Conservation (phyloP, 2,329 filamentous ascomycete species). For the Verticillium dahliae region DNA sequence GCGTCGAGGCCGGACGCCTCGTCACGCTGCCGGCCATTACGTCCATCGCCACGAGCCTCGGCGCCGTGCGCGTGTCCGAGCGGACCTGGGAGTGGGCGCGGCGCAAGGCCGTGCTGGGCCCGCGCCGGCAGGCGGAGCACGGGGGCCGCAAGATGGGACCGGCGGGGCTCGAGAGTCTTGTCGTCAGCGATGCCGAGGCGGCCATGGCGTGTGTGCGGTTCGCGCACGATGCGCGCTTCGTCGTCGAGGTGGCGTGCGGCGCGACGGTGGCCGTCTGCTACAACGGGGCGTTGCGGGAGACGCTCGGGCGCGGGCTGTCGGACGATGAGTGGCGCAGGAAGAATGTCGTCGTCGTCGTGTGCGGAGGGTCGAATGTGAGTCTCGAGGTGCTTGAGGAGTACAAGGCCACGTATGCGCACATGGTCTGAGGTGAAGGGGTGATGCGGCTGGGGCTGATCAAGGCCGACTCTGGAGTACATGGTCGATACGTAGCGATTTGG, state of each 20-base stretch:
- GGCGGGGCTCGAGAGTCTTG: slow-evolving; percentile 44
- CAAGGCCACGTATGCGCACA: slow-evolving; percentile 34
- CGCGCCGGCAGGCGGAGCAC: neutral
- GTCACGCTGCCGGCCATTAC: slow-evolving; percentile 66
- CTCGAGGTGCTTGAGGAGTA: slow-evolving; percentile 55
- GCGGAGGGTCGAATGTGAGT: slow-evolving; percentile 67
- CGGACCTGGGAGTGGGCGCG: slow-evolving; percentile 60
- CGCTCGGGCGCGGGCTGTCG: slow-evolving; percentile 45
- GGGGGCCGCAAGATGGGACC: neutral
- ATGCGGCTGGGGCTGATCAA: neutral
- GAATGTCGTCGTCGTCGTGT: slow-evolving; percentile 79
- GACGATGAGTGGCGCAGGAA: slow-evolving; percentile 56
- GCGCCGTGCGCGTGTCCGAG: slow-evolving; percentile 63
- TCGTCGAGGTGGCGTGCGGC: slow-evolving; percentile 83
- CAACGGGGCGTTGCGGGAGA: slow-evolving; percentile 52
- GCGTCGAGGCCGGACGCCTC: slow-evolving; percentile 48
- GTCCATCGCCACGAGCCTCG: slow-evolving; percentile 67
- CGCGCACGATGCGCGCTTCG: slow-evolving; percentile 71
- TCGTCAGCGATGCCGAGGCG: slow-evolving; percentile 71
- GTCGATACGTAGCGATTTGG: too few relatives aligned
- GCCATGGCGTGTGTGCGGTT: slow-evolving; percentile 70
- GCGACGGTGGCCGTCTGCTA: slow-evolving; percentile 69
- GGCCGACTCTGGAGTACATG: neutral
- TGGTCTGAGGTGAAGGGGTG: neutral
- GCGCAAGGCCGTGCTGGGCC: slow-evolving; percentile 13